Evolutionary conservation across 2,329 filamentous ascomycete species (phyloP).

Genomic region (Colletotrichum sp.): DNA sequence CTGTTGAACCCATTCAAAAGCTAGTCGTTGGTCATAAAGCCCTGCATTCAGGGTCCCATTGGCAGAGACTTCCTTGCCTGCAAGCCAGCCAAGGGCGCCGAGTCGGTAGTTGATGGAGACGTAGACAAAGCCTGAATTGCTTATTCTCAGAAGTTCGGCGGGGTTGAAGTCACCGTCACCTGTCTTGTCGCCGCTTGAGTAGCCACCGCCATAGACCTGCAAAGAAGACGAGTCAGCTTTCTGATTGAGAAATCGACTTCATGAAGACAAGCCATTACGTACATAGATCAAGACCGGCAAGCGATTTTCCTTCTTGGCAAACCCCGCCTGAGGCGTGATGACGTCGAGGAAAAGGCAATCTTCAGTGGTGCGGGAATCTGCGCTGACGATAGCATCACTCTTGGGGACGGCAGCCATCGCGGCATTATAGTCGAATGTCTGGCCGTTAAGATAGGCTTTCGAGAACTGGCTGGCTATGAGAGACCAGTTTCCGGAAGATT

Average conservation of each 20-base stretch:
- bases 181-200: background rate
- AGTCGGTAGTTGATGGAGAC: background rate
- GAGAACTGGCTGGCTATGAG: background rate
- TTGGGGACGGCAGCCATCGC: background rate
- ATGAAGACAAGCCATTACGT: background rate
- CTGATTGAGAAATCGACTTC: too few relatives aligned
- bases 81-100: background rate
- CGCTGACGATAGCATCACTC: constrained; percentile 21
- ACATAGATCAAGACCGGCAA: background rate
- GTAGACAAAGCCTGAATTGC: background rate
- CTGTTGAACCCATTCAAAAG: background rate
- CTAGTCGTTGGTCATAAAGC: background rate
- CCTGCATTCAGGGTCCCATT: background rate
- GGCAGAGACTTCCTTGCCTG: background rate
- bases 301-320: background rate
- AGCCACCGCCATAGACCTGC: constrained; percentile 16
- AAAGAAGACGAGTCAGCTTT: background rate
- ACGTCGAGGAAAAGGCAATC: background rate
- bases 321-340: background rate
- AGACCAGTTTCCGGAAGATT: background rate
- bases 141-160: background rate
- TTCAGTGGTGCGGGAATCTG: background rate
- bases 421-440: background rate
- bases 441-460: background rate
- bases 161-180: background rate